Base-by-base conservation (phyloP, 23 red algal species). In the Gracilaria domingensis region DNA sequence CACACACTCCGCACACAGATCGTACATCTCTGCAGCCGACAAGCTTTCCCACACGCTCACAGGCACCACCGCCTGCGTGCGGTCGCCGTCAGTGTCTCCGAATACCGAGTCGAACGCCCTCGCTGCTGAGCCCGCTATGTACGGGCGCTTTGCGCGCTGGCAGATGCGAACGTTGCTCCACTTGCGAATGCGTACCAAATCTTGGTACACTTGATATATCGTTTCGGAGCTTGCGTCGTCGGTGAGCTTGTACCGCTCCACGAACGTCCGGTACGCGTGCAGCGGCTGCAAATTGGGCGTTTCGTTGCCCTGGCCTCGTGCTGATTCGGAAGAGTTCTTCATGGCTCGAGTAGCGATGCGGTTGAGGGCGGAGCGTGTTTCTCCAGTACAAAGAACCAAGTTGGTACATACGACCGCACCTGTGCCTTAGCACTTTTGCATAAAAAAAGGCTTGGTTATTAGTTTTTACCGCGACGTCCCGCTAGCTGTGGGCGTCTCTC, bases 181-280 rank as follows among this genome's bases (percentile, higher is more conserved):
- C 47, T 87, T 67, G 17, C 95, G 95, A 13, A 93, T 81, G 25
- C 79, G 49, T 12, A n/a, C 75, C 23, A 96, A 58, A 64, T 96
- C 95, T 24, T 87, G 65, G 66, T 84, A 90, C 39, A 93, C 89
- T 37, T 96, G 95, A 65, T 96, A 93, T 14, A 96, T 83, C 36
- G 76, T 55, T 14, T 82, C 66, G 59, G 66, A 25, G 35, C 33
- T 12, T 4, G 40, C 48, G 69, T 72, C 51, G 75, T 94, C 92
- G 16, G 42, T 7, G 0, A 92, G 64, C 51, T 74, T 50, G 65
- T 92, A 61, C 7, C 30, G 8, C 0, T 30, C 8, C 6, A 90
- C 1, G 74, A 90, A 90, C 18, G 57, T 23, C 2, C 28, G 25
- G 85, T 55, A 77, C 26, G 36, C 12, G 20, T 48, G 26, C 21